Base-by-base conservation (phyloP, 768 basidiomycete species). In the Tricholoma matsutake region DNA sequence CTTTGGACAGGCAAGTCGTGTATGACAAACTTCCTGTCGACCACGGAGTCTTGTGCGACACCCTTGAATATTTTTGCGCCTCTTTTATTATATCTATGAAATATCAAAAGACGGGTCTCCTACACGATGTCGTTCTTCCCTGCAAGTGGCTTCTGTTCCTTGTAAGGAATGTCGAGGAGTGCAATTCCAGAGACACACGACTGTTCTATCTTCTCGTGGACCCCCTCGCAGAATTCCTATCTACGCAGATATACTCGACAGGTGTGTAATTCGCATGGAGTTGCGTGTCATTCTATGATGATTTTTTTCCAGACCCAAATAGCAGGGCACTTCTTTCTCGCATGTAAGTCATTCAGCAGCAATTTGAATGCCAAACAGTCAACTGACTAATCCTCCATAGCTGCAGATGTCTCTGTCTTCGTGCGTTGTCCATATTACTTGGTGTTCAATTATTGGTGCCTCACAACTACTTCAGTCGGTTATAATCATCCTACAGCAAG, bases 61-160 rank as follows among this genome's bases (percentile, higher is more conserved):
- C 80, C 47, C 58, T 85, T 16, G 87, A 88, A 47, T 67, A 70
- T 8, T 65, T 87, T 1, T 79, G 81, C 49, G 74, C 74, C 6
- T 74, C 73, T 13, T 7, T 53, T 18, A 71, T 82, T 4, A 56
- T 87, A 3, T 73, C 74, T 13, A 51, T 18, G 10, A 29, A 14
- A 1, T 29, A 29, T 29, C 0, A 65, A 16, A 13, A 62, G 8
- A 20, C 11, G 4, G 45, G 63, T 41, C 51, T 62, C 10, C 67
- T 85, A 0, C 81, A 86, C 64, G 73, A 75, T 11, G 63, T 84
- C 31, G 78, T 79, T 3, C 74, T 88, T 28, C 87, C 87, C 0
- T 77, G 77, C 3, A 80, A 76, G 56, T 88, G 85, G 85, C 65
- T 86, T 16, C 35, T 73, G 14, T 57, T 59, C 11, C 54, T 69